These are phyloP conservation scores for Xylariales sp. DNA, from an alignment of 2,329 filamentous ascomycete species.

Conservation along the genomic window DNA sequence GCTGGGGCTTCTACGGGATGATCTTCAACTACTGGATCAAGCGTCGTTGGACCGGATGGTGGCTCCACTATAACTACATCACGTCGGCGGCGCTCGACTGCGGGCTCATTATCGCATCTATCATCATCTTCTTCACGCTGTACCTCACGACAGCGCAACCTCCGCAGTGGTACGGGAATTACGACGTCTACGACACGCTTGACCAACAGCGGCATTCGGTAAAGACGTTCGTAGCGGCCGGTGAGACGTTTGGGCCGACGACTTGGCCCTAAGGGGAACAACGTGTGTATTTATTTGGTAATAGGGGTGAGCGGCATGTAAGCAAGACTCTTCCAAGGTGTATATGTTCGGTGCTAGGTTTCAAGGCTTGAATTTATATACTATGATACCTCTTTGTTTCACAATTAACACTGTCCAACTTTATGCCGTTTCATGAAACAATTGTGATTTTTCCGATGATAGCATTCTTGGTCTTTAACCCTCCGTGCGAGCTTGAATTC, in stretches of 20 bases:
- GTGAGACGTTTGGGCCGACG: conserved; percentile 47
- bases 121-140: conserved; percentile 66
- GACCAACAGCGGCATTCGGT: conserved; percentile 42
- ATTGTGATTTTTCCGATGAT: too few species aligned
- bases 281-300: too few species aligned
- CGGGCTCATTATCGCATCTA: conserved; percentile 60
- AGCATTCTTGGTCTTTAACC: too few species aligned
- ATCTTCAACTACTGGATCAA: conserved; percentile 66
- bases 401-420: too few species aligned
- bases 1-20: conserved; percentile 64
- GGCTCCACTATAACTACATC: conserved; percentile 75
- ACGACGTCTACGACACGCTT: conserved; percentile 39
- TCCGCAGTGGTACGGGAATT: conserved; percentile 61
- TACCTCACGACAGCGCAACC: conserved; percentile 52
- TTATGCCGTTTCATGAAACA: too few species aligned
- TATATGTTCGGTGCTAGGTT: too few species aligned
- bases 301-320: too few species aligned
- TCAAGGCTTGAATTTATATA: too few species aligned
- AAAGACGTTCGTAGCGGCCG: conserved; percentile 34
- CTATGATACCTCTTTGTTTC: too few species aligned
- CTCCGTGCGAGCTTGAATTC: too few species aligned
- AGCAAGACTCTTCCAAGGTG: too few species aligned
- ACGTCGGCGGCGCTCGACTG: conserved; percentile 67
- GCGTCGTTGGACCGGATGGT: conserved; percentile 64
- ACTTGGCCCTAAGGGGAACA: conserved; percentile 35